phyloP scores from a whole-genome alignment of 768 basidiomycete genomes.

The Suillus subaureus region DNA sequence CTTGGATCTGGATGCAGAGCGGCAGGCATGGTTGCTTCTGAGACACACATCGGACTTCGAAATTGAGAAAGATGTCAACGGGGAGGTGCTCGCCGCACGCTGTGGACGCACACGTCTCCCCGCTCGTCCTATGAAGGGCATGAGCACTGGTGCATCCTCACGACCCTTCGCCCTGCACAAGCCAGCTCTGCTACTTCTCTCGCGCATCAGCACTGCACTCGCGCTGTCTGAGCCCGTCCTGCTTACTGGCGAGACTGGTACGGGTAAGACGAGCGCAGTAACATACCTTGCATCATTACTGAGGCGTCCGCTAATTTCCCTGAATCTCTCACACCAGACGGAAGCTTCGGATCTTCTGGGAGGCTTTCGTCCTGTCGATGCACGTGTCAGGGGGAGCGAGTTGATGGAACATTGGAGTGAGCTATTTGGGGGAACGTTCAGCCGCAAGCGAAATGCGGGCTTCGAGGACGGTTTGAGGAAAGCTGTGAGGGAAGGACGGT shows the following conservation, averaged over 20 bases:
- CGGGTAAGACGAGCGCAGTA: constrained; percentile 93
- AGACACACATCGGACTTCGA: constrained; percentile 68
- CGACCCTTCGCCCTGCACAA: constrained; percentile 89
- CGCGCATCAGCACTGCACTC: constrained; percentile 76
- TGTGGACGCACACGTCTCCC: constrained; percentile 65
- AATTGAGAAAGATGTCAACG: constrained; percentile 68
- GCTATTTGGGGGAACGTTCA: constrained; percentile 86
- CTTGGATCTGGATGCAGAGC: constrained; percentile 69
- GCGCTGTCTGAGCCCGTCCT: constrained; percentile 81
- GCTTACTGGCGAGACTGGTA: constrained; percentile 98
- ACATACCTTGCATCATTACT: constrained; percentile 85
- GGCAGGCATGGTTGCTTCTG: constrained; percentile 69
- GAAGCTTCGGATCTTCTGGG: constrained; percentile 94
- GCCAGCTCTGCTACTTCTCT: constrained; percentile 78
- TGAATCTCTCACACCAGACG: constrained; percentile 96
- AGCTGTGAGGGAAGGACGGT: constrained; percentile 80
- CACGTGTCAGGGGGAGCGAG: constrained; percentile 70
- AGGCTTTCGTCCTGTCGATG: constrained; percentile 95
- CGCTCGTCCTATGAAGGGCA: constrained; percentile 43
- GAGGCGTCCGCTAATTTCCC: constrained; percentile 73
- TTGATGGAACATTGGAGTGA: constrained; percentile 76
- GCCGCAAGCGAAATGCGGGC: constrained; percentile 84
- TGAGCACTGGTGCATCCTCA: constrained; percentile 32
- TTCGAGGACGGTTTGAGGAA: constrained; percentile 82
- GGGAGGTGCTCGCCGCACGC: constrained; percentile 54